phyloP scores from a whole-genome alignment of 1,139 yeast genomes.

The Zygosaccharomyces pseudobailii region DNA sequence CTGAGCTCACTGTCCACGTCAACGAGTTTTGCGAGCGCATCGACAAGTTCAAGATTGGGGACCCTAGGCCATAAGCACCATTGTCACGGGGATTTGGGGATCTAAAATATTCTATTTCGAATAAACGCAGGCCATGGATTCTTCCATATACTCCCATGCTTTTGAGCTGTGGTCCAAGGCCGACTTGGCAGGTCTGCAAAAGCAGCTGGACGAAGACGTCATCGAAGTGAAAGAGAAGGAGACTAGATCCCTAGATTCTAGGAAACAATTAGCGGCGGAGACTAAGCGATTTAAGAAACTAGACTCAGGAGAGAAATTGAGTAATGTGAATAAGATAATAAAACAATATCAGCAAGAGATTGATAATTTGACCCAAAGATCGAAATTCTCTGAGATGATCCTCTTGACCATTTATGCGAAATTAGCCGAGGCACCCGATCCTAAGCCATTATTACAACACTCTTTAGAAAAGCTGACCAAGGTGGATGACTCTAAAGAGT shows the following conservation, averaged over 20 bases:
- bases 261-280: conserved; percentile 72
- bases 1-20: background rate
- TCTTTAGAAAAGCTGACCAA: conserved; percentile 65
- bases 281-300: conserved; percentile 81
- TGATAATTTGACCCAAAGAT: conserved; percentile 72
- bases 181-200: conserved; percentile 64
- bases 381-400: conserved; percentile 66
- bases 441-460: conserved; percentile 70
- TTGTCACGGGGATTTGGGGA: background rate
- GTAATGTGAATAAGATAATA: conserved; percentile 57
- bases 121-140: conserved; percentile 19
- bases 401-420: conserved; percentile 71
- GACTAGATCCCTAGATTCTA: conserved; percentile 55
- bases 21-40: background rate
- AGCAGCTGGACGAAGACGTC: conserved; percentile 69
- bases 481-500: conserved; percentile 48
- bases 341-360: conserved; percentile 86
- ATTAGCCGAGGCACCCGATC: conserved; percentile 90
- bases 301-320: conserved; percentile 58
- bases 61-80: background rate
- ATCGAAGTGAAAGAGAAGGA: conserved; percentile 68
- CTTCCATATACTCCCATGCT: conserved; percentile 52
- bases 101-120: background rate
- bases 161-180: conserved; percentile 73
- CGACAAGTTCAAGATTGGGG: background rate